Base-by-base conservation (phyloP, 192 early-diverging fungal genomes). In the Coemansia sp. region DNA sequence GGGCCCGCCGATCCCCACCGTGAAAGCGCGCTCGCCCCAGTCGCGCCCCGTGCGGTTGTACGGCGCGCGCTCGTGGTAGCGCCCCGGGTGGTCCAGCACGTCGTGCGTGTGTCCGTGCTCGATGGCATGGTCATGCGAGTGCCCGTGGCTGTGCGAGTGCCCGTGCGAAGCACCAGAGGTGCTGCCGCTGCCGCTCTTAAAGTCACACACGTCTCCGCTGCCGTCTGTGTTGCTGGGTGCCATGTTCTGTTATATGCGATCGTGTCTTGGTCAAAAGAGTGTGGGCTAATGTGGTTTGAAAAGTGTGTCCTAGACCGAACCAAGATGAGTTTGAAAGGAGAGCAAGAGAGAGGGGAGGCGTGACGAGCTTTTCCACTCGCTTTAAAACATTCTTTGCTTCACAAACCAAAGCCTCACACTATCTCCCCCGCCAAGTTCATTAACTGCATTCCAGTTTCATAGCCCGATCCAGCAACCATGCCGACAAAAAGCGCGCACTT, bases 101-200 rank as follows among this genome's bases (percentile, higher is more conserved):
- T 98, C 96, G 76, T 96, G 94, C 26, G 90, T 88, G 75, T 97
- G 94, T 4, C 94, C 94, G 67, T 96, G 94, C 21, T 94, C 93
- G 29, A 79, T 61, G 0, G 53, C 69, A 57, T 86, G 75, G 21
- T 74, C 68, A 59, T 88, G 85, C 67, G 67, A 64, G 68, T 81
- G 83, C 35, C 29, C 23, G 52, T 79, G 77, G 25, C 37, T 51
- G 49, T 71, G 69, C 6, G 30, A 46, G 37, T 80, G 72, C 26
- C 51, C 45, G 33, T 80, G 78, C 7, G 23, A 13, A 69, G 75
- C 10, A 63, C 33, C 35, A 43, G 46, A 42, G 2, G 46, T 43
- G 46, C 59, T 28, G 58, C 51, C 53, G 42, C 57, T 28, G n/a
- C 42, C 61, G 43, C 55, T 34, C 69, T 80, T 80, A 31, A 80